These are phyloP conservation scores for Dillenia suffruticosa DNA, from an alignment of 164 flowering plant genomes.

Conservation along the genomic window DNA sequence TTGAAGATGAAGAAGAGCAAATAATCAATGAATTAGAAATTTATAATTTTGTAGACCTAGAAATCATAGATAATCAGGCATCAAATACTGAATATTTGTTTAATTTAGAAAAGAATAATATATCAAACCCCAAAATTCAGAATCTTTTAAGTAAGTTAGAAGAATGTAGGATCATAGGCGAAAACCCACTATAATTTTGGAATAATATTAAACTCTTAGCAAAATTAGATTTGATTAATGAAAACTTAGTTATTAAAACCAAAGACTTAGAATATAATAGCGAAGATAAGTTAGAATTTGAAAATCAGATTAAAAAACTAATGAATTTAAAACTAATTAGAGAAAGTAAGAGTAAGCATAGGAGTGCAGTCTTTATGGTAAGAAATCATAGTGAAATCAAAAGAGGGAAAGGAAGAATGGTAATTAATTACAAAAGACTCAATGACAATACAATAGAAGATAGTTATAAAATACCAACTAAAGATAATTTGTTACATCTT, in stretches of 20 bases:
- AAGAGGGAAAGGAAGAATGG: background rate
- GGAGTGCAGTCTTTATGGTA: background rate
- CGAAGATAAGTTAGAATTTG: background rate
- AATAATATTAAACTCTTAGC: too few species aligned
- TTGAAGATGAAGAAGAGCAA: too few species aligned
- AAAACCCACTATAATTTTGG: too few species aligned
- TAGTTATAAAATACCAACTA: background rate
- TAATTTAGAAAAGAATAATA: too few species aligned
- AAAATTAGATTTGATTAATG: background rate
- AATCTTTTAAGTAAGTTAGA: too few species aligned
- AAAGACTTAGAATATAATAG: background rate
- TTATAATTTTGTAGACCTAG: too few species aligned
- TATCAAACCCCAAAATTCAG: too few species aligned
- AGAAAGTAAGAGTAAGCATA: background rate
- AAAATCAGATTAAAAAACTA: background rate
- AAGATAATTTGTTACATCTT: background rate
- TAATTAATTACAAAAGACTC: background rate
- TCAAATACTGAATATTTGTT: too few species aligned
- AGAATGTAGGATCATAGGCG: too few species aligned
- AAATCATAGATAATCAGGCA: too few species aligned
- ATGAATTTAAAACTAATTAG: background rate
- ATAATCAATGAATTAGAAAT: too few species aligned
- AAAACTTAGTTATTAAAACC: background rate
- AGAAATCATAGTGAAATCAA: background rate
- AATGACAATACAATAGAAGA: background rate